These are phyloP conservation scores for Ophiognomonia clavigignenti-juglandacearum DNA, from an alignment of 2,329 filamentous ascomycete genomes.

Conservation along the genomic window DNA sequence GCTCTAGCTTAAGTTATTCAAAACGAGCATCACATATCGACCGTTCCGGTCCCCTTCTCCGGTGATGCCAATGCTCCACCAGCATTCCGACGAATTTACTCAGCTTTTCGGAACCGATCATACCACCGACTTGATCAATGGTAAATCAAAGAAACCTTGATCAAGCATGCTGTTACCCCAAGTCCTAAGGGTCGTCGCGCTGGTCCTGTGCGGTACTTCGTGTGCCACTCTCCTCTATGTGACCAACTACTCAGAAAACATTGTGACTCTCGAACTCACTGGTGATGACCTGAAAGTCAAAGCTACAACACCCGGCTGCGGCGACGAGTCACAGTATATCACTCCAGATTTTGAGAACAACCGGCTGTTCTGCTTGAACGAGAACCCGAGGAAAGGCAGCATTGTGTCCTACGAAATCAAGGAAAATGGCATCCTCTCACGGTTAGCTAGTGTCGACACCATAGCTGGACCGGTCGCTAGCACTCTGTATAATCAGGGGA, in stretches of 20 bases:
- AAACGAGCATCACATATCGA: too few relatives aligned
- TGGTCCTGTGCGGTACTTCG: slow-evolving; percentile 24
- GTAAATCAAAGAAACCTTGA: background rate
- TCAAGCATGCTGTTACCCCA: background rate
- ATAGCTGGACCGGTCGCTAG: background rate
- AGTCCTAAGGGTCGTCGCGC: slow-evolving; percentile 13
- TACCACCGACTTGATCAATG: too few relatives aligned
- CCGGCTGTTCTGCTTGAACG: slow-evolving; percentile 56
- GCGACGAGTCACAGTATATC: slow-evolving; percentile 54
- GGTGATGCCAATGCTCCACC: background rate
- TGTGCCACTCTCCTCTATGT: slow-evolving; percentile 40
- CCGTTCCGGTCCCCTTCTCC: too few relatives aligned
- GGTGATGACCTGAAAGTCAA: slow-evolving; percentile 34
- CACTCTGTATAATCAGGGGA: background rate
- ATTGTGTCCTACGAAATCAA: slow-evolving; percentile 37
- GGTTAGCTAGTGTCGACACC: slow-evolving; percentile 30
- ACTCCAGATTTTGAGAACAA: slow-evolving; percentile 45
- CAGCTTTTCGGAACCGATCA: too few relatives aligned
- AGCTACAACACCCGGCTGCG: slow-evolving; percentile 42
- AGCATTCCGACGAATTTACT: too few relatives aligned
- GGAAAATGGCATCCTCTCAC: slow-evolving; percentile 32
- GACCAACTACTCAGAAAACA: slow-evolving; percentile 41
- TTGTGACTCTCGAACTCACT: slow-evolving; percentile 43
- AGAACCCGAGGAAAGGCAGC: slow-evolving; percentile 47
- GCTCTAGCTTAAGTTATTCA: too few relatives aligned